Evolutionary conservation across 2,329 filamentous ascomycete genomes (phyloP), one percentile per base, ranked within the genome.

Genomic region (Stemphylium vesicarium): DNA sequence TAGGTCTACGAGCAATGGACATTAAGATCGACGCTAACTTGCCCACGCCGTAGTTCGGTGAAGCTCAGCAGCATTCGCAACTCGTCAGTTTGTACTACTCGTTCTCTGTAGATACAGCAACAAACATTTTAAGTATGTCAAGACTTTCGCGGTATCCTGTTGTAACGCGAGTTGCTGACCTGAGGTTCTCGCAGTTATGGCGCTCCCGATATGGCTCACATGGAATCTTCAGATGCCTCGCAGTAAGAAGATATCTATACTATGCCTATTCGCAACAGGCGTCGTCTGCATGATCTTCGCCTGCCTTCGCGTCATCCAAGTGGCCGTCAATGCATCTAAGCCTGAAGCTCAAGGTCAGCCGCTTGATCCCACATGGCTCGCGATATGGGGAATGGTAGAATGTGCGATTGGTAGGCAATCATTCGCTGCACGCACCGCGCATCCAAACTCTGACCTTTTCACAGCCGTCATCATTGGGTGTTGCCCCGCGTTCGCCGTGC

Each of bases 171-270:
- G 8, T 42, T 8, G 13, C 13, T 15, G 5, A 40, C 24, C 13
- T 9, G 39, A 51, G 4, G 44, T 31, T 5, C 5, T 8, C 26
- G 15, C 26, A 75, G 73, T 76, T 37, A 76, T 77, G 70, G 56
- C 70, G 12, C 61, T 77, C 6, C 73, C 75, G 4, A 55, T 75
- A 24, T 69, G 68, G 18, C 63, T 77, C 1, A 75, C 74, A n/a
- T 75, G 69, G 69, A 71, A 71, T n/a, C 64, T 77, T 3, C 70
- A 71, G 29, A 71, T 77, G 62, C 66, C 71, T 4, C 47, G 44
- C 7, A 47, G 52, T 9, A 67, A 75, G 38, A 77, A 76, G 39
- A 22, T 71, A 7, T 70, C 68, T 4, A 65, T 77, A 24, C 67
- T 70, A 15, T 53, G 58, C 2, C 42, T 68, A 13, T 69, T 67